Percentiles rank a stretch among this genome's conserved stretches.
Evolutionary conservation across 305 asterid genomes (phyloP).

Genomic region (Fraxinus velutina): DNA sequence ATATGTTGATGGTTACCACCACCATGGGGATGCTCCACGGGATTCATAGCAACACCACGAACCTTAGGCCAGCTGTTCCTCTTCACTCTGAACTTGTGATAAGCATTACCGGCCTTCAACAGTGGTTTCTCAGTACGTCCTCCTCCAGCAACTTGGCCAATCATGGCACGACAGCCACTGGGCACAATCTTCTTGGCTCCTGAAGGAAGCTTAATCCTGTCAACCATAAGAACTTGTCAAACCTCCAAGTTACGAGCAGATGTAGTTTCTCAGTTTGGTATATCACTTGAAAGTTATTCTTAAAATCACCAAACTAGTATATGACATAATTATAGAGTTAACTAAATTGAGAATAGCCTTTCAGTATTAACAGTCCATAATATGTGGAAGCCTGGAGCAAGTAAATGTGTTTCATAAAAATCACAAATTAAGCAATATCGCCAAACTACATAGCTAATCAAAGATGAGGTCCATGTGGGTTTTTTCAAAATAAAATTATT

Average conservation of each 20-base stretch:
- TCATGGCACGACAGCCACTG: too few relatives aligned
- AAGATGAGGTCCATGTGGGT: background rate
- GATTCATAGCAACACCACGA: conserved; percentile 94
- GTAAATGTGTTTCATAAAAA: background rate
- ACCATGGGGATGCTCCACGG: conserved; percentile 99
- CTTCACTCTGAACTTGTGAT: background rate
- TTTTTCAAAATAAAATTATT: background rate
- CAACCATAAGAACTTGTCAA: too few relatives aligned
- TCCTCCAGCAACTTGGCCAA: too few relatives aligned
- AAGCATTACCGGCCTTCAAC: too few relatives aligned
- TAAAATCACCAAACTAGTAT: background rate
- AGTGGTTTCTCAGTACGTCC: too few relatives aligned
- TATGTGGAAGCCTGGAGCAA: background rate
- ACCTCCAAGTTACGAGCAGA: background rate
- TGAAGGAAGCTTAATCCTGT: too few relatives aligned
- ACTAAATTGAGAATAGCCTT: background rate
- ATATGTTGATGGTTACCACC: conserved; percentile 98
- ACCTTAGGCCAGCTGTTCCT: conserved; percentile 75
- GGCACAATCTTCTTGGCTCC: too few relatives aligned
- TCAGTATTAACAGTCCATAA: background rate
- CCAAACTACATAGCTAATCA: background rate
- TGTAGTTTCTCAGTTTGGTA: background rate
- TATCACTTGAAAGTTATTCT: background rate
- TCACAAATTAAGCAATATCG: background rate
- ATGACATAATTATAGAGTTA: background rate